Conservation (phyloP, 176 grass and related monocot species). For the Ananas comosus region DNA sequence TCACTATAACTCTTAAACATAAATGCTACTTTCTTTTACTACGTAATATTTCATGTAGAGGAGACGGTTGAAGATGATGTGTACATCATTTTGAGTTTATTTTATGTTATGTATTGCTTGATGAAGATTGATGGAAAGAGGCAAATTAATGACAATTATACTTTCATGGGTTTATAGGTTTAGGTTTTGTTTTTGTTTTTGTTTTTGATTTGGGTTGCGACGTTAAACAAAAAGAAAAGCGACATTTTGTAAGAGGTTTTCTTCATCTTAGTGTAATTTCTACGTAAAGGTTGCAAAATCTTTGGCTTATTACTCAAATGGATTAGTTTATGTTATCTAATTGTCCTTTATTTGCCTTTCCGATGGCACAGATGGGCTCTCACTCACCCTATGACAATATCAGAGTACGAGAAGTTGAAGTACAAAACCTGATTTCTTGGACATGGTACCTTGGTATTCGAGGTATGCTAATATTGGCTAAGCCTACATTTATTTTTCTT, state of each 20-base stretch:
- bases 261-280: too few species aligned
- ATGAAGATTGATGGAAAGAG: neutral
- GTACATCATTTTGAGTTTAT: neutral
- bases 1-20: constrained; percentile 13
- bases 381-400: constrained; percentile 69
- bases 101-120: neutral
- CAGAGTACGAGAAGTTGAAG: constrained; percentile 89
- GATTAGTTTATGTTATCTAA: too few species aligned
- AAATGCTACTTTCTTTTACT: neutral
- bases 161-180: too few species aligned
- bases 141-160: too few species aligned
- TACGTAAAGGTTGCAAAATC: neutral
- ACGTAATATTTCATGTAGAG: neutral
- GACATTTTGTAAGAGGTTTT: too few species aligned
- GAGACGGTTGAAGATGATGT: neutral
- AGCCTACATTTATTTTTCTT: constrained; percentile 22
- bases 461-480: constrained; percentile 41
- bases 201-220: too few species aligned
- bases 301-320: constrained; percentile 1
- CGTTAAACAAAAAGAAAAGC: too few species aligned
- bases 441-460: constrained; percentile 99
- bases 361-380: constrained; percentile 61
- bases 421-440: constrained; percentile 96
- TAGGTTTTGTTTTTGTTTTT: too few species aligned
- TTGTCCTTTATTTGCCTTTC: neutral